phyloP scores from a whole-genome alignment of 2,329 filamentous ascomycete species.

The Botrytis galanthina region DNA sequence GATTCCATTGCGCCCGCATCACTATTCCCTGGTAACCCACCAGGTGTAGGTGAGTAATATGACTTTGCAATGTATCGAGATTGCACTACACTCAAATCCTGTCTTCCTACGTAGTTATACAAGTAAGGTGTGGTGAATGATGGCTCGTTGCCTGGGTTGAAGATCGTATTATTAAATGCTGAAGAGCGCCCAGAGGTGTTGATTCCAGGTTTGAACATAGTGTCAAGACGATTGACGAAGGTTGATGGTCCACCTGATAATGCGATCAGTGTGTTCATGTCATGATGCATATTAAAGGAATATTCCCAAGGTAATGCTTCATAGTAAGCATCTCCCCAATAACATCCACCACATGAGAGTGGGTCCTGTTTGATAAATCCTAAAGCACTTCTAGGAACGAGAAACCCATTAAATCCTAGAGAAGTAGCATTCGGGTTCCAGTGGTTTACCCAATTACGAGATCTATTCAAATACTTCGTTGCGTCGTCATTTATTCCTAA shows the following conservation, averaged over 20 bases:
- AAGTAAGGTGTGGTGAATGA: slow-evolving; percentile 64
- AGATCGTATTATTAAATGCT: slow-evolving; percentile 43
- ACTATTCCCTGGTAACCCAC: slow-evolving; percentile 66
- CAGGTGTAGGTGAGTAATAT: slow-evolving; percentile 54
- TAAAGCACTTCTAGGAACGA: slow-evolving; percentile 55
- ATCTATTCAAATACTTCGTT: slow-evolving; percentile 59
- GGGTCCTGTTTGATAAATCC: slow-evolving; percentile 50
- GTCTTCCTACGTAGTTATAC: slow-evolving; percentile 64
- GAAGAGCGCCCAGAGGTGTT: slow-evolving; percentile 32
- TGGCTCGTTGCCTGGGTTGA: slow-evolving; percentile 49
- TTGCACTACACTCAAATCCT: slow-evolving; percentile 58
- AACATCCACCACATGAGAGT: slow-evolving; percentile 50
- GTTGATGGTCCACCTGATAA: slow-evolving; percentile 47
- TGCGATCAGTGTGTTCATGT: slow-evolving; percentile 49
- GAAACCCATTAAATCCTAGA: slow-evolving; percentile 62
- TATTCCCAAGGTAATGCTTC: slow-evolving; percentile 54
- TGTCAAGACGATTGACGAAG: slow-evolving; percentile 51
- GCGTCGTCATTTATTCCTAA: slow-evolving; percentile 58
- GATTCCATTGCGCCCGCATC: slow-evolving; percentile 73
- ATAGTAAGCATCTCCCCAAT: slow-evolving; percentile 54
- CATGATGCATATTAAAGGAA: slow-evolving; percentile 56
- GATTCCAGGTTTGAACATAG: slow-evolving; percentile 47
- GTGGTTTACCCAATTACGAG: slow-evolving; percentile 70
- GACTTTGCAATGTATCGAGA: slow-evolving; percentile 57
- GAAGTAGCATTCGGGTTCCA: slow-evolving; percentile 60